phyloP scores from a whole-genome alignment of 345 rosid species.

The Noccaea bulbosa region DNA sequence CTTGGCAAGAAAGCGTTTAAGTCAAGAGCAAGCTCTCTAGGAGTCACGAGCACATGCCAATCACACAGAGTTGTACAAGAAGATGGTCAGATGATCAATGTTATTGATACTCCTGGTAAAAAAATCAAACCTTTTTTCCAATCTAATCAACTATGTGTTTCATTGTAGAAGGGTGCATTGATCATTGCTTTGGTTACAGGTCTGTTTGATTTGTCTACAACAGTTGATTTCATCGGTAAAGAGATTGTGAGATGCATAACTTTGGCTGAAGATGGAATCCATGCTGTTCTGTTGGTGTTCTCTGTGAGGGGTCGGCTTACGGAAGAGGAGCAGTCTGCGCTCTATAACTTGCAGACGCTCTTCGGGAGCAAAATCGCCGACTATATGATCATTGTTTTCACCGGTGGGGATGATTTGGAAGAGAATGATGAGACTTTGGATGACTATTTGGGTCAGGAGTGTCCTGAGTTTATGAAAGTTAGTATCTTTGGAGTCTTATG shows the following conservation, averaged over 20 bases:
- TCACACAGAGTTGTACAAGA: slow-evolving; percentile 54
- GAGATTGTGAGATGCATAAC: slow-evolving; percentile 83
- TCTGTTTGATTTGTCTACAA: slow-evolving; percentile 72
- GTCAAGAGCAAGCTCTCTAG: slow-evolving; percentile 70
- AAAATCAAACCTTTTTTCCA: neutral
- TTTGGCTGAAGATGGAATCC: slow-evolving; percentile 88
- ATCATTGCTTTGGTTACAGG: slow-evolving; percentile 50
- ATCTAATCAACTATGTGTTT: neutral
- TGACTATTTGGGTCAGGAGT: slow-evolving; percentile 65
- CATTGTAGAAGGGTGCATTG: neutral
- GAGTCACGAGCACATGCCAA: slow-evolving; percentile 78
- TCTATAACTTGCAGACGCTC: slow-evolving; percentile 69
- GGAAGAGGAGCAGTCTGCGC: slow-evolving; percentile 72
- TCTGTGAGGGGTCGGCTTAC: slow-evolving; percentile 69
- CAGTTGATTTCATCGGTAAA: slow-evolving; percentile 69
- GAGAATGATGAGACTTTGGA: slow-evolving; percentile 79
- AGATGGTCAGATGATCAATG: slow-evolving; percentile 78
- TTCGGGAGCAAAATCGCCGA: slow-evolving; percentile 73
- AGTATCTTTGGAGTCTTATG: slow-evolving; percentile 24
- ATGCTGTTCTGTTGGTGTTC: slow-evolving; percentile 75
- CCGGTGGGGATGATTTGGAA: slow-evolving; percentile 92
- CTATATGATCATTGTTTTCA: slow-evolving; percentile 85
- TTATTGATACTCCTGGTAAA: slow-evolving; percentile 92
- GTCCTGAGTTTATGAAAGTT: slow-evolving; percentile 82
- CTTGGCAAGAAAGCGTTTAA: slow-evolving; percentile 71